Conservation (phyloP, 768 basidiomycete genomes). For the Grammothele lineata region DNA sequence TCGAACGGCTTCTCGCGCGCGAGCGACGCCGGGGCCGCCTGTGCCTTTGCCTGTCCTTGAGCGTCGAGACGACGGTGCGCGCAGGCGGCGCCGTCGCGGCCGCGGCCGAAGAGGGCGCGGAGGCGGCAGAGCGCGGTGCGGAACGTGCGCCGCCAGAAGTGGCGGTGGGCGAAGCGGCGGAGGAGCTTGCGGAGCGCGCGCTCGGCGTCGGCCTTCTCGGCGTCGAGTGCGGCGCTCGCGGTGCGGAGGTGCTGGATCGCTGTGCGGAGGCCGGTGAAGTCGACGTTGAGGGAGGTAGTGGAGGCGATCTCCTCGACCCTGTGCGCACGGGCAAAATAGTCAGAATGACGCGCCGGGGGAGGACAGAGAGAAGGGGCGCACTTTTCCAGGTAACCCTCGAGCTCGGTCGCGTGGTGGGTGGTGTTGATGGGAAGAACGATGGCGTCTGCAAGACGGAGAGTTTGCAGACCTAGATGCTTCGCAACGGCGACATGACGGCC, state of each 20-base stretch:
- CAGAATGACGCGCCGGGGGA: background rate
- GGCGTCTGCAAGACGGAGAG: slow-evolving; percentile 49
- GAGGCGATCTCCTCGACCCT: slow-evolving; percentile 21
- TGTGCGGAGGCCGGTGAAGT: slow-evolving; percentile 22
- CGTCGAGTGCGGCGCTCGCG: slow-evolving; percentile 22
- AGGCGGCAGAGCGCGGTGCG: slow-evolving; percentile 33
- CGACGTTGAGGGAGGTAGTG: slow-evolving; percentile 20
- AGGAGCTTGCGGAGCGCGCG: slow-evolving; percentile 22
- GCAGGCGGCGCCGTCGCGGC: too few relatives aligned
- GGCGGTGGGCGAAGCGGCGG: slow-evolving; percentile 4
- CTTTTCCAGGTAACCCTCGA: slow-evolving; percentile 50
- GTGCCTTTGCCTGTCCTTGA: background rate
- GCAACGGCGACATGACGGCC: slow-evolving; percentile 59
- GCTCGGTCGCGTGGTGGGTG: slow-evolving; percentile 57
- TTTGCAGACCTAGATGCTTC: slow-evolving; percentile 50
- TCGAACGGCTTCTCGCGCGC: too few relatives aligned
- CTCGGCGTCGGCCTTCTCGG: slow-evolving; percentile 25
- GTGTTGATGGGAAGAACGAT: slow-evolving; percentile 64
- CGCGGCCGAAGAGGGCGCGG: slow-evolving; percentile 36
- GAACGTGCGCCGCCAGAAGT: slow-evolving; percentile 26
- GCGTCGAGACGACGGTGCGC: slow-evolving; percentile 1
- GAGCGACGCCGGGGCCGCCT: slow-evolving; percentile 15
- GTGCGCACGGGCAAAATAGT: background rate
- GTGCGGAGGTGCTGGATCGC: slow-evolving; percentile 21
- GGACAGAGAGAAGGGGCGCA: slow-evolving; percentile 17